A percentile compares a stretch with the other conserved stretches of the same genome.
phyloP scores from a whole-genome alignment of 2,329 filamentous ascomycete species.

The Coniella lustricola region DNA sequence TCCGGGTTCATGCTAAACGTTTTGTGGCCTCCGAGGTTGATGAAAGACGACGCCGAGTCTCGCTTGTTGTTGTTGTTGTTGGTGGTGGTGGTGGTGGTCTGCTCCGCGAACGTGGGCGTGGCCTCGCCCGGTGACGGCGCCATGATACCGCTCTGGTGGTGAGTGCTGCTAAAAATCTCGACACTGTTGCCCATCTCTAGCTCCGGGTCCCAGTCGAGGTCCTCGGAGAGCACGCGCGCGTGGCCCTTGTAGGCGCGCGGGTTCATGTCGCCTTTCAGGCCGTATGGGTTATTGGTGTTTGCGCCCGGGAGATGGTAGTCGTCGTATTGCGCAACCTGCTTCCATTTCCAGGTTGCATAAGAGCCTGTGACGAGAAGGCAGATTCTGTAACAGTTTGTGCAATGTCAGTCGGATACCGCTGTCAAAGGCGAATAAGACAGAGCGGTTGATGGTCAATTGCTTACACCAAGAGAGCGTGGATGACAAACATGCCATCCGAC shows the following conservation, averaged over 20 bases:
- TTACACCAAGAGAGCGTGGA: slow-evolving; percentile 44
- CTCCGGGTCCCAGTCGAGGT: slow-evolving; percentile 13
- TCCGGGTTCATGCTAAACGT: slow-evolving; percentile 10
- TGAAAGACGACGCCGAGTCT: slow-evolving; percentile 12
- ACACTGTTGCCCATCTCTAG: slow-evolving; percentile 23
- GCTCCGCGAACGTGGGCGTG: slow-evolving; percentile 2
- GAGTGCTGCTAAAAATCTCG: slow-evolving; percentile 15
- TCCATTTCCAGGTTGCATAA: slow-evolving; percentile 42
- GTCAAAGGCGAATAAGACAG: neutral
- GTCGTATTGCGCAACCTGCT: slow-evolving; percentile 40
- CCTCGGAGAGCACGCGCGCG: slow-evolving; percentile 14
- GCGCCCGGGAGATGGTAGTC: slow-evolving; percentile 44
- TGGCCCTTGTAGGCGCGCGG: slow-evolving; percentile 1
- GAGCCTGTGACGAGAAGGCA: slow-evolving; percentile 36
- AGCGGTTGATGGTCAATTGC: slow-evolving; percentile 15
- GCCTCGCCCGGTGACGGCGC: slow-evolving; percentile 7
- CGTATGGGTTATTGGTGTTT: slow-evolving; percentile 42
- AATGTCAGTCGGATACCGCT: too few species aligned
- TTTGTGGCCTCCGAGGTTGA: slow-evolving; percentile 10
- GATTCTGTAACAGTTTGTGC: too few species aligned
- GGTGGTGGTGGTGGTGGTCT: too few species aligned
- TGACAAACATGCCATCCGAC: slow-evolving; percentile 39
- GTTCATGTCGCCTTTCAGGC: slow-evolving; percentile 28
- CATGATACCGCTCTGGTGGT: neutral
- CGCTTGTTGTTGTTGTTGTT: neutral